Evolutionary conservation across 768 basidiomycete species (phyloP).

Genomic region (Suillus paluster): DNA sequence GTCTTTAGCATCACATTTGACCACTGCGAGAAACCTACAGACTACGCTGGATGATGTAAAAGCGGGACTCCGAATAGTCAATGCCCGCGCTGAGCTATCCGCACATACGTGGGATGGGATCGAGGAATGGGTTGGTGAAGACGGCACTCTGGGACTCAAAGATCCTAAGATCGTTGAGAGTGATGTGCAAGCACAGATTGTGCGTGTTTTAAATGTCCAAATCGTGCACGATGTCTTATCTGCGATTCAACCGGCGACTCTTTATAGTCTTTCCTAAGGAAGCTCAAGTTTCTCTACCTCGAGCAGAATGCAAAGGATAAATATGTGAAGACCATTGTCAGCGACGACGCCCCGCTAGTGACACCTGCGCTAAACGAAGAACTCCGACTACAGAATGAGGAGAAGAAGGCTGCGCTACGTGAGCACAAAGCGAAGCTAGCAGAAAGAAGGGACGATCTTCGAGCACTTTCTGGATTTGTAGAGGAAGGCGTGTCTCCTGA

Average conservation of each 20-base stretch:
- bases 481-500: constrained; percentile 57
- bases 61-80: constrained; percentile 22
- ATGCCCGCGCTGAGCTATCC: constrained; percentile 25
- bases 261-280: constrained; percentile 69
- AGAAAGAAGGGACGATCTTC: constrained; percentile 65
- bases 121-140: constrained; percentile 32
- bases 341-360: constrained; percentile 82
- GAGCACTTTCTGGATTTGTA: constrained; percentile 65
- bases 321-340: constrained; percentile 86
- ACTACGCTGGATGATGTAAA: constrained; percentile 28
- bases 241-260: constrained; percentile 9
- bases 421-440: constrained; percentile 63
- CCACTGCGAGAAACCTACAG: constrained; percentile 27
- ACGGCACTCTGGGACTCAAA: constrained; percentile 30
- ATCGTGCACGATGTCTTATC: neutral
- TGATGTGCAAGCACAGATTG: constrained; percentile 64
- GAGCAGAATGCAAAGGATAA: constrained; percentile 92
- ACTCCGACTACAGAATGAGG: constrained; percentile 59
- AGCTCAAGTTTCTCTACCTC: constrained; percentile 87
- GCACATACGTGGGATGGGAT: constrained; percentile 33
- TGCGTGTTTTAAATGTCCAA: constrained; percentile 35
- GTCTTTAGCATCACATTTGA: neutral
- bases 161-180: constrained; percentile 62
- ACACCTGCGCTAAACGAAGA: constrained; percentile 80
- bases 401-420: constrained; percentile 74